These are phyloP conservation scores for Gloeostereum incarnatum DNA, from an alignment of 768 basidiomycete genomes.

Conservation along the genomic window DNA sequence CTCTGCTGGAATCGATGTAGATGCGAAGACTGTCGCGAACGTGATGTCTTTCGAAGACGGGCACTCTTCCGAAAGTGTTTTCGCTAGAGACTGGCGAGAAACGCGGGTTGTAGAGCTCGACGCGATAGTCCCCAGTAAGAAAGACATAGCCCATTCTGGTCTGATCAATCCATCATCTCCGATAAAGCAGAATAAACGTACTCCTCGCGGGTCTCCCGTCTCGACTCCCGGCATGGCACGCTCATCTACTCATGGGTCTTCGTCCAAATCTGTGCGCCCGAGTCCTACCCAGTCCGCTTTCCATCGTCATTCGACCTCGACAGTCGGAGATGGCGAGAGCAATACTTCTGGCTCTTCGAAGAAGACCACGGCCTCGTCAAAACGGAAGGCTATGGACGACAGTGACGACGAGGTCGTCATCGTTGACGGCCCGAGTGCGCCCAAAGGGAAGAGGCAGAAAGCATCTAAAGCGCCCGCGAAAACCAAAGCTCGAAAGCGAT, in stretches of 20 bases:
- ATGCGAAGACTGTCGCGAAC: slow-evolving; percentile 29
- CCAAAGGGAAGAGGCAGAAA: slow-evolving; percentile 26
- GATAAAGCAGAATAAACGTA: slow-evolving; percentile 9
- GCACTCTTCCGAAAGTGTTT: slow-evolving; percentile 50
- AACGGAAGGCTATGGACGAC: slow-evolving; percentile 38
- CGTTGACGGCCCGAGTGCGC: slow-evolving; percentile 32
- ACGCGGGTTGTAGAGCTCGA: slow-evolving; percentile 43
- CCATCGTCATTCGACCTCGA: slow-evolving; percentile 34
- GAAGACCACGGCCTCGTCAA: slow-evolving; percentile 21
- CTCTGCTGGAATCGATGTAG: slow-evolving; percentile 15
- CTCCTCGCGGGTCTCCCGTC: slow-evolving; percentile 29
- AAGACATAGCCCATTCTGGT: not conserved
- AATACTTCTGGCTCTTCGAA: slow-evolving; percentile 16
- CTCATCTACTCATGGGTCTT: slow-evolving; percentile 38
- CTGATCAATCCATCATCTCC: slow-evolving; percentile 5
- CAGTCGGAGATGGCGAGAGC: slow-evolving; percentile 31
- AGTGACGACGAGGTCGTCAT: slow-evolving; percentile 52
- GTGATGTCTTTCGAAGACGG: slow-evolving; percentile 61
- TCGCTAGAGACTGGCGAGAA: slow-evolving; percentile 73
- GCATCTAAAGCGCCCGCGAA: slow-evolving; percentile 29
- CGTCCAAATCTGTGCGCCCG: slow-evolving; percentile 38
- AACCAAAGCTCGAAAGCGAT: not conserved
- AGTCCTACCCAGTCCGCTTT: slow-evolving; percentile 38
- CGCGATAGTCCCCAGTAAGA: slow-evolving; percentile 12
- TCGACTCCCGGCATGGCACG: slow-evolving; percentile 29